Conservation (phyloP, 2,329 filamentous ascomycete genomes). For the Fusarium concolor region DNA sequence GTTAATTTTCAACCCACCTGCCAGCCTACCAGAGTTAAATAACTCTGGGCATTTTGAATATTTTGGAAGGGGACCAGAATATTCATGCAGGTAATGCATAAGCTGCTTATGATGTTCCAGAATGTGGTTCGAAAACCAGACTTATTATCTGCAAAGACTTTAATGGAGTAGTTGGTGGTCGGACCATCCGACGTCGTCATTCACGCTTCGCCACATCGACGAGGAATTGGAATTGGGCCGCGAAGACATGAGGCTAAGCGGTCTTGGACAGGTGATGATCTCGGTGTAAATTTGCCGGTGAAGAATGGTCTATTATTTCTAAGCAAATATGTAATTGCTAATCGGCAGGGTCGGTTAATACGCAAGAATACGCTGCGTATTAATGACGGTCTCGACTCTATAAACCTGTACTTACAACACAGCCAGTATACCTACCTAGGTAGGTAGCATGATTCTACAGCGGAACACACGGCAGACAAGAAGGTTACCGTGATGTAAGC, state of each 20-base stretch:
- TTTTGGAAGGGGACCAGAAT: neutral
- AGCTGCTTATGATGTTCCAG: constrained; percentile 10
- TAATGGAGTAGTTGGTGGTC: neutral
- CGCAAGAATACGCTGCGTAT: constrained; percentile 20
- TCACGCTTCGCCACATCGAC: constrained; percentile 11
- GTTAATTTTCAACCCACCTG: no score
- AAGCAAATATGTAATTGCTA: neutral
- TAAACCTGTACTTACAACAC: no score
- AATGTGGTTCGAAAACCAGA: constrained; percentile 11
- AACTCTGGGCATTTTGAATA: constrained; percentile 3
- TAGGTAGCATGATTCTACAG: neutral
- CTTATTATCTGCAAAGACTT: neutral
- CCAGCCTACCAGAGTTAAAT: neutral
- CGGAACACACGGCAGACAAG: constrained; percentile 1
- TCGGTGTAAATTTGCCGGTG: constrained; percentile 4
- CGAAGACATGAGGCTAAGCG: constrained; percentile 36
- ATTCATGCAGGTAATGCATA: neutral
- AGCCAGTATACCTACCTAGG: no score
- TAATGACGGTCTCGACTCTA: constrained; percentile 11
- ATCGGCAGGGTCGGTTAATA: neutral
- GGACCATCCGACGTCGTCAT: constrained; percentile 25
- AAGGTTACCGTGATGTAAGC: constrained; percentile 29
- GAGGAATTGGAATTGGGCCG: constrained; percentile 23
- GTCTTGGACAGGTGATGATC: constrained; percentile 13
- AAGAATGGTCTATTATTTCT: neutral